A percentile compares a stretch with the other conserved stretches of the same genome.
Evolutionary conservation across 306 rosid species (phyloP).

Genomic region (Vigna angularis): DNA sequence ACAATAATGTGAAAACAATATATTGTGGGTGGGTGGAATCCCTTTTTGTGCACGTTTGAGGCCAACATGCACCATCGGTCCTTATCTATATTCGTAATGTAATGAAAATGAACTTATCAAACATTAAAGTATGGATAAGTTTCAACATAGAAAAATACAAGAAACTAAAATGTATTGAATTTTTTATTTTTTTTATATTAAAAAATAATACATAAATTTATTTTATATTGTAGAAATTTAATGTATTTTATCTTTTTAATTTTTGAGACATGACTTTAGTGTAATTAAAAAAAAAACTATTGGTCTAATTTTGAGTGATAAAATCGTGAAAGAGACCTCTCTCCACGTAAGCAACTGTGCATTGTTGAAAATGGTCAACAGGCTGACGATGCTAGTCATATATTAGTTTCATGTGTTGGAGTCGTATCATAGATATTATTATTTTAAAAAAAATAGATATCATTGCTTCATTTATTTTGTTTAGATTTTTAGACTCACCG

Average conservation of each 20-base stretch:
- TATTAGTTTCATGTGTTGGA: background rate
- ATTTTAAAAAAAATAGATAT: no score
- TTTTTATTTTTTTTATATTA: no score
- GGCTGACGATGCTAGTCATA: background rate
- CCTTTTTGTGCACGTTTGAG: constrained; percentile 12
- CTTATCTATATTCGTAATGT: background rate
- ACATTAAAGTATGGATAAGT: background rate
- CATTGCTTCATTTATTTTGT: background rate
- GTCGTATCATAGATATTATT: background rate
- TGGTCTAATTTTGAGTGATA: background rate
- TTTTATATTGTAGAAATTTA: no score
- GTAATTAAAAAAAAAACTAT: background rate
- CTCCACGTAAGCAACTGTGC: background rate
- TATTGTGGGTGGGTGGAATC: constrained; percentile 24
- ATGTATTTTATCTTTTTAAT: no score
- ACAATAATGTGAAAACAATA: background rate
- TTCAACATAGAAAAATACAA: background rate
- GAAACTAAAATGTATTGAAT: no score
- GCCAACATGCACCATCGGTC: constrained; percentile 8
- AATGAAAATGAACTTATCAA: background rate
- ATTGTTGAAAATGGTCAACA: background rate
- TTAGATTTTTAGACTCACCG: background rate
- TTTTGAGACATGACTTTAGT: background rate
- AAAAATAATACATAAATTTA: no score
- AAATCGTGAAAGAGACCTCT: constrained; percentile 11